Percentiles rank a stretch among this genome's conserved stretches.
Evolutionary conservation across 2,329 filamentous ascomycete species (phyloP).

Genomic region (Fusarium agapanthi): DNA sequence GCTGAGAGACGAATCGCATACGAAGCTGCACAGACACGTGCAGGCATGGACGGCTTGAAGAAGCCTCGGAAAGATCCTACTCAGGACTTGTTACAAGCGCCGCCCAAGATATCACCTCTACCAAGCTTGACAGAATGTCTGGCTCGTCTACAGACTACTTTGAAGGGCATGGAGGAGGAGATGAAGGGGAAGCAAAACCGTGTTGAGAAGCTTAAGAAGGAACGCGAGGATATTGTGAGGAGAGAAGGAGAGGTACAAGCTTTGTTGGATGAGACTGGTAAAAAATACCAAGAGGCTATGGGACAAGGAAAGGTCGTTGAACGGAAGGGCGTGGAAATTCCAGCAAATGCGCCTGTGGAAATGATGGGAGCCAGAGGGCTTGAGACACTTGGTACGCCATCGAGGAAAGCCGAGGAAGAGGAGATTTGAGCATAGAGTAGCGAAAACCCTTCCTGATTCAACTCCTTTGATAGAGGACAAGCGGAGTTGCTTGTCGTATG

Average conservation of each 20-base stretch:
- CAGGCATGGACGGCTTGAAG: conserved; percentile 80
- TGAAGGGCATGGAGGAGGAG: conserved; percentile 70
- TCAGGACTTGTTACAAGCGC: conserved; percentile 62
- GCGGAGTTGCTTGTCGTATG: neutral
- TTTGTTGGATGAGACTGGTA: conserved; percentile 81
- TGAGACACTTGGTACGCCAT: conserved; percentile 48
- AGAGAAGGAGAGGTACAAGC: conserved; percentile 83
- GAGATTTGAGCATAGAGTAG: conserved; percentile 6
- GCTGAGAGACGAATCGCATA: conserved; percentile 81
- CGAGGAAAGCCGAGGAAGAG: conserved; percentile 38
- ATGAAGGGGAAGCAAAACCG: conserved; percentile 67
- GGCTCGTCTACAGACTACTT: conserved; percentile 66
- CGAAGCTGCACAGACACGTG: conserved; percentile 84
- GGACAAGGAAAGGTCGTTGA: conserved; percentile 42
- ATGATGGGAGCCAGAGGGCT: conserved; percentile 47
- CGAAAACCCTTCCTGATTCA: accelerated
- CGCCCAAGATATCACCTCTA: conserved; percentile 79
- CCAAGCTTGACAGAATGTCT: conserved; percentile 77
- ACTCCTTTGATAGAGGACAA: neutral
- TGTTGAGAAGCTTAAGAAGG: conserved; percentile 72
- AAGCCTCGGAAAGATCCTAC: conserved; percentile 51
- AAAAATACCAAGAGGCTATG: conserved; percentile 62
- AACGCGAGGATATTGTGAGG: conserved; percentile 72
- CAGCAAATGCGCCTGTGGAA: conserved; percentile 28
- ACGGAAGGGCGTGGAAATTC: conserved; percentile 31